Evolutionary conservation across 2,329 filamentous ascomycete genomes (phyloP), one percentile per base, ranked within the genome.

Genomic region (Aureobasidium sp.): DNA sequence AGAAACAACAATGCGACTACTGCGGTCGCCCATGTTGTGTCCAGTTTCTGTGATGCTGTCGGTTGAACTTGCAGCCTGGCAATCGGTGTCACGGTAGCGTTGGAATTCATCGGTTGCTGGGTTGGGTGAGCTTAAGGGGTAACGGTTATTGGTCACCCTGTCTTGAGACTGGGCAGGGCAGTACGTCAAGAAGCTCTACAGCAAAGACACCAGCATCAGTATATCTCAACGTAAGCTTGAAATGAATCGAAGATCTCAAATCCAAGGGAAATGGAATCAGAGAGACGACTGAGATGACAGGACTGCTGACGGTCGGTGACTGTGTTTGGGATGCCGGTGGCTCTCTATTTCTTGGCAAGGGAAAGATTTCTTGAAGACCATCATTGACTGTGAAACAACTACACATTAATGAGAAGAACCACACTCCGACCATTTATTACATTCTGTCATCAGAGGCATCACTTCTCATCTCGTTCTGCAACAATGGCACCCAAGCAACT

Each of bases 401-500:
- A 37, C 27, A 11, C 50, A 13, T 42, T 54, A 27, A 54, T 54
- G 50, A 42, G 42, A 42, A 54, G 25, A 27, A 9, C 50, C 32
- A 42, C 50, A 42, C 8, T 54, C 16, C 50, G 25, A 27, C 25
- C 27, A 11, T 44, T 25, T 6, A 45, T 3, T 21, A 21, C 21
- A 36, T 21, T 54, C 7, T 8, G 5, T 44, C 25, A 15, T 8
- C 53, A 36, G 45, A 45, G 7, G 29, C 25, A n/a, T 30, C 10
- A 36, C 11, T 57, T 57, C 6, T 36, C 41, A 11, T 36, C 29
- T 27, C 41, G 7, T 36, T 25, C 29, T 13, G 30, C 30, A 45
- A 41, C 16, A 44, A 57, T 82, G 77, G 73, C 77, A 53, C 74
- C 77, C 47, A 78, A 79, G 66, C 76, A 80, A 65, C 78, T 99